Evolutionary conservation across 2,329 filamentous ascomycete species (phyloP).

Genomic region (Alternaria sp.): DNA sequence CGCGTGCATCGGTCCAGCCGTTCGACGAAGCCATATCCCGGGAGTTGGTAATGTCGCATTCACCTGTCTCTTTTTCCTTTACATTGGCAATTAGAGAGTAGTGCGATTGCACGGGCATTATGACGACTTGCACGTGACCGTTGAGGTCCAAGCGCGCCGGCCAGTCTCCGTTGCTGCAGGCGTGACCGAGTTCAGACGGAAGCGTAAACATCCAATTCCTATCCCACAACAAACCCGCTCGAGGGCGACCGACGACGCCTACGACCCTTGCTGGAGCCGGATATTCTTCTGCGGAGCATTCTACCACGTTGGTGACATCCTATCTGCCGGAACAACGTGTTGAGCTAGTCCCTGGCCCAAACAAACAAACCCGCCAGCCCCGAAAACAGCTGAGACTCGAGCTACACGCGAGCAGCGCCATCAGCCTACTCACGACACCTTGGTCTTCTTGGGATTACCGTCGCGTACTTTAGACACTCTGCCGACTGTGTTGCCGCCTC

Average conservation of each 20-base stretch:
- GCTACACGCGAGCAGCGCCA: background rate
- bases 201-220: conserved; percentile 28
- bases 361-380: conserved; percentile 22
- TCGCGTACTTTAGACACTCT: background rate
- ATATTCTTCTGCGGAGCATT: conserved; percentile 22
- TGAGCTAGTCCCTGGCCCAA: conserved; percentile 16
- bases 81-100: conserved; percentile 7
- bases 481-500: conserved; percentile 1
- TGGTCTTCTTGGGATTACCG: background rate
- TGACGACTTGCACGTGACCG: conserved; percentile 18
- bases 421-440: background rate
- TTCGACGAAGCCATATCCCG: conserved; percentile 1
- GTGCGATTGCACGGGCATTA: conserved; percentile 8
- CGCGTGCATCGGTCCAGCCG: conserved; percentile 1
- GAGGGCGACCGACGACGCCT: conserved; percentile 24
- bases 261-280: conserved; percentile 23
- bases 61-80: background rate
- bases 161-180: conserved; percentile 28
- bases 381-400: conserved; percentile 1
- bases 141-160: conserved; percentile 12
- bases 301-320: conserved; percentile 14
- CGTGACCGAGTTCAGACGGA: conserved; percentile 23
- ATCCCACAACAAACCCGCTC: conserved; percentile 34
- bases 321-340: conserved; percentile 12
- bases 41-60: background rate